Percentiles rank a stretch among this genome's conserved stretches.
Evolutionary conservation across 2,329 filamentous ascomycete genomes (phyloP).

Genomic region (Paecilomyces niveus): DNA sequence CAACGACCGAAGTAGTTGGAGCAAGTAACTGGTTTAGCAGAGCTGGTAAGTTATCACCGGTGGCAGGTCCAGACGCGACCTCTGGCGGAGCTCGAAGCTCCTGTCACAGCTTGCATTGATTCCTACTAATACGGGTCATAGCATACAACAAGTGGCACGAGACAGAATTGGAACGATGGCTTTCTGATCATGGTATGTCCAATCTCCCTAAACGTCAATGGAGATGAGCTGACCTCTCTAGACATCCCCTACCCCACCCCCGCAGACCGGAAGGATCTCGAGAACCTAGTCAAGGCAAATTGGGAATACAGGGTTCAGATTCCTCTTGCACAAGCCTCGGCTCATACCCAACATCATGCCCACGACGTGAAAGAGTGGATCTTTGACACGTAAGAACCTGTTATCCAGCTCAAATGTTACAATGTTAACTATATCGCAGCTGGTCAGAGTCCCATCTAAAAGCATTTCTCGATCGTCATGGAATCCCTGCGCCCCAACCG

Average conservation of each 20-base stretch:
- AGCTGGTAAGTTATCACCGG: slow-evolving; percentile 55
- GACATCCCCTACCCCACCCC: slow-evolving; percentile 82
- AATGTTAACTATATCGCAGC: slow-evolving; percentile 43
- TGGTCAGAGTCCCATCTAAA: slow-evolving; percentile 94
- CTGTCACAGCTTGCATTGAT: neutral
- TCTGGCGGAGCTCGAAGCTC: neutral
- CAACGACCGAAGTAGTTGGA: slow-evolving; percentile 57
- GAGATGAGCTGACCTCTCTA: slow-evolving; percentile 8
- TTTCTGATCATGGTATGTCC: slow-evolving; percentile 65
- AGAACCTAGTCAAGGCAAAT: slow-evolving; percentile 79
- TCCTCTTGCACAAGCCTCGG: slow-evolving; percentile 69
- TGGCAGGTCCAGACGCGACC: neutral
- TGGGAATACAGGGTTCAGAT: slow-evolving; percentile 74
- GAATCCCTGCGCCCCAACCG: slow-evolving; percentile 80
- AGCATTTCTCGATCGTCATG: slow-evolving; percentile 81
- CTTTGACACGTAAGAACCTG: slow-evolving; percentile 61
- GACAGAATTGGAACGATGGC: slow-evolving; percentile 94
- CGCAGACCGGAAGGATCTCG: slow-evolving; percentile 89
- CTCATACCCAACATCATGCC: slow-evolving; percentile 67
- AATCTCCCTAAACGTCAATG: neutral
- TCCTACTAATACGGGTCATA: slow-evolving; percentile 31
- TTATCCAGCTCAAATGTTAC: slow-evolving; percentile 3
- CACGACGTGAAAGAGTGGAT: slow-evolving; percentile 78
- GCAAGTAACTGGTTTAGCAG: slow-evolving; percentile 83
- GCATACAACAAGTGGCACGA: slow-evolving; percentile 99